A percentile compares a stretch with the other conserved stretches of the same genome.
These are phyloP conservation scores for Zymoseptoria ardabiliae DNA, from an alignment of 2,329 filamentous ascomycete species.

Conservation along the genomic window DNA sequence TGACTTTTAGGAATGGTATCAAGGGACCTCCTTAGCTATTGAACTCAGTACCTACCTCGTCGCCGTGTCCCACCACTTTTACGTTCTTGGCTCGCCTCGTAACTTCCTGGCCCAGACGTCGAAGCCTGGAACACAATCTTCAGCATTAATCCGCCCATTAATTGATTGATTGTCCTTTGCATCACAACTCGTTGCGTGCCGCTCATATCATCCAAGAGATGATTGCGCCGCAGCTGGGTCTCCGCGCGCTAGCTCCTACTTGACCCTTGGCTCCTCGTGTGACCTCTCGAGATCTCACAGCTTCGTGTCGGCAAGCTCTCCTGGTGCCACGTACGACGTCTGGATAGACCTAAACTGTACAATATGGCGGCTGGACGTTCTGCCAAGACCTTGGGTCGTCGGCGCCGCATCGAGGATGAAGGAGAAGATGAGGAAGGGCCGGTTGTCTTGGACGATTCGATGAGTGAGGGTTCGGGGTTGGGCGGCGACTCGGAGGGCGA, in stretches of 20 bases:
- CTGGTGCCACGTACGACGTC: neutral
- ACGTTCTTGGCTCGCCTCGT: neutral
- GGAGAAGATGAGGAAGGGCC: conserved; percentile 56
- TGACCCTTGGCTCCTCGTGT: neutral
- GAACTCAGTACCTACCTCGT: too few relatives aligned
- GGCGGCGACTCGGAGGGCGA: conserved; percentile 52
- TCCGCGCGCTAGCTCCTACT: neutral
- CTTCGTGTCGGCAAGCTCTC: neutral
- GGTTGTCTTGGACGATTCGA: conserved; percentile 53
- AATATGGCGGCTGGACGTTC: conserved; percentile 46
- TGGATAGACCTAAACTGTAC: neutral
- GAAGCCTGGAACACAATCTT: neutral
- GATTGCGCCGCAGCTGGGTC: neutral
- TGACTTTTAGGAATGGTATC: neutral
- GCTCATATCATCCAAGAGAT: neutral
- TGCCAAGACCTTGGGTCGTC: conserved; percentile 58
- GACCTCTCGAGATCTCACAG: neutral
- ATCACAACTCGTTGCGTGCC: neutral
- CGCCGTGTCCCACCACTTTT: neutral
- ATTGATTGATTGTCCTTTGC: neutral
- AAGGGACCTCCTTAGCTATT: neutral
- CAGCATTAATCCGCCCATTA: neutral
- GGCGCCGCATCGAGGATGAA: conserved; percentile 63
- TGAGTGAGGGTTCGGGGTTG: conserved; percentile 52
- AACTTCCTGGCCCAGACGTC: neutral